Base-by-base conservation (phyloP, 2,329 filamentous ascomycete species). In the Trichoderma cornu-damae region DNA sequence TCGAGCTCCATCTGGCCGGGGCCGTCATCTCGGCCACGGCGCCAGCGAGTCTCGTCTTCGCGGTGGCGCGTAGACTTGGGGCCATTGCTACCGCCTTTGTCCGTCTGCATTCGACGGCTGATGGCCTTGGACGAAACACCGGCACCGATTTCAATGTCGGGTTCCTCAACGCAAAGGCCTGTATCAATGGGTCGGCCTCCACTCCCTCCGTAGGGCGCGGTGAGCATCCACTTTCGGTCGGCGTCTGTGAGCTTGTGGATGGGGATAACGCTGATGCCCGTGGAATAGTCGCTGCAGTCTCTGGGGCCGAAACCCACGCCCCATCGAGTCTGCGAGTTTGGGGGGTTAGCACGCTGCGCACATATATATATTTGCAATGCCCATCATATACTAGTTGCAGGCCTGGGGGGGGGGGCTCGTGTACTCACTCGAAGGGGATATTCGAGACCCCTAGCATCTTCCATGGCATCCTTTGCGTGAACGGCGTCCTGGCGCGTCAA, bases 101-200 rank as follows among this genome's bases (percentile, higher is more conserved):
- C 84, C 6, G 84, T 87, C 71, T 85, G 82, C 82, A 87, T 86
- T 34, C 85, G 82, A 16, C 84, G 78, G 64, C 82, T 85, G 60
- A 87, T 87, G 37, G 84, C 90, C 78, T 99, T 99, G 42, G 91
- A 96, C 16, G 92, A 96, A 12, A 99, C 95, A 57, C 94, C 94
- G 16, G 93, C 92, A 53, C 94, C 94, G 58, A 99, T 99, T 73
- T 99, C 94, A 66, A 99, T 99, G 69, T 99, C 94, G 3, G 94
- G 94, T 73, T 99, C 94, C 70, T 99, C 94, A 24, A 99, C 88
- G 6, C 92, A 88, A 75, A 99, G 84, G 40, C 92, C 91, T 12
- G 83, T 78, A 68, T 91, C 87, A 60, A 99, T 90, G 2, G 84
- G 76, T 57, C 83, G 82, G 56, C 93, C 94, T 57, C 93, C 94